Conservation (phyloP, 2,329 filamentous ascomycete species). For the Penicillium sp. region DNA sequence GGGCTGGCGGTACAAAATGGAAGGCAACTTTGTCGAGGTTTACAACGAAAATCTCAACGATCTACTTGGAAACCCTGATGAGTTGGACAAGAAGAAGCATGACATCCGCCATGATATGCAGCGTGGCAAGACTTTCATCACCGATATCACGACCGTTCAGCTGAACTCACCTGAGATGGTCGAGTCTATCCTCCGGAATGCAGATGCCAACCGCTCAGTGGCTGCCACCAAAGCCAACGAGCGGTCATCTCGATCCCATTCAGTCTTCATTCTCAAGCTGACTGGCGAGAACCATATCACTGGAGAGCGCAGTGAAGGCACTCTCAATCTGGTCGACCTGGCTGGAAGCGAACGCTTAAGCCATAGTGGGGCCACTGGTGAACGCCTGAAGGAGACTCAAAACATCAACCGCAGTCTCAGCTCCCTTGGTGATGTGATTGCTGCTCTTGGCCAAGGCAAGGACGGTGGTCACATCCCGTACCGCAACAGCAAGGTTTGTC, state of each 20-base stretch:
- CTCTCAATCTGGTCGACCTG: constrained; percentile 91
- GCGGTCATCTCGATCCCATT: constrained; percentile 90
- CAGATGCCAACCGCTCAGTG: constrained; percentile 83
- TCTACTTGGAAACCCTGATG: constrained; percentile 70
- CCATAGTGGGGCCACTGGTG: constrained; percentile 82
- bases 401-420: constrained; percentile 96
- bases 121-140: constrained; percentile 78
- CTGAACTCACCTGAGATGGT: constrained; percentile 80
- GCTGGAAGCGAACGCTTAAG: constrained; percentile 90
- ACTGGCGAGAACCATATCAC: constrained; percentile 70
- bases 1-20: constrained; percentile 92
- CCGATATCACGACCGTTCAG: constrained; percentile 73
- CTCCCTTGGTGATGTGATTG: constrained; percentile 91
- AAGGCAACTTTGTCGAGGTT: constrained; percentile 93
- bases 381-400: constrained; percentile 88
- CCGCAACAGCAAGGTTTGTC: constrained; percentile 80
- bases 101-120: constrained; percentile 85
- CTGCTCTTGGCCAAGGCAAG: constrained; percentile 81
- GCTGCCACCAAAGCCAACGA: constrained; percentile 98
- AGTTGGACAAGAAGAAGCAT: constrained; percentile 77
- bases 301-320: constrained; percentile 84
- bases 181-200: constrained; percentile 74
- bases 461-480: constrained; percentile 83
- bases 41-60: constrained; percentile 98
- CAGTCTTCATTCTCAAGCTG: constrained; percentile 84